Evolutionary conservation across 2,329 filamentous ascomycete genomes (phyloP).

Genomic region (Aspergillus ochraceus): DNA sequence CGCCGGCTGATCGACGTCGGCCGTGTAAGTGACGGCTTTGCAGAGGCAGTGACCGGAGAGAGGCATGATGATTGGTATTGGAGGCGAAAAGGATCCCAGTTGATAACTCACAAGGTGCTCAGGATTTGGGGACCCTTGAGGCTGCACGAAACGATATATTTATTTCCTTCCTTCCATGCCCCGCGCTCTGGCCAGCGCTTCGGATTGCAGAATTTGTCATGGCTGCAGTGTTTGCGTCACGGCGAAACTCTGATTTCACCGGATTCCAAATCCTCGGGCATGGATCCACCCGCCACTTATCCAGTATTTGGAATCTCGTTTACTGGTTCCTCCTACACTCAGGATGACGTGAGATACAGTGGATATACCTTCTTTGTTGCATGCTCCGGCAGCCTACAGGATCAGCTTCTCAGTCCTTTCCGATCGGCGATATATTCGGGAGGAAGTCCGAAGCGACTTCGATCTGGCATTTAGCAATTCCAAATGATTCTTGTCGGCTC

Average conservation of each 20-base stretch:
- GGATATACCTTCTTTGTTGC: background rate
- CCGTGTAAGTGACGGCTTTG: slow-evolving; percentile 69
- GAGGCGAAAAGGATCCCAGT: slow-evolving; percentile 49
- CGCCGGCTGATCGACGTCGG: slow-evolving; percentile 44
- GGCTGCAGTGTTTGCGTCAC: background rate
- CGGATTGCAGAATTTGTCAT: background rate
- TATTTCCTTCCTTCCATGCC: slow-evolving; percentile 8
- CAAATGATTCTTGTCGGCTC: background rate
- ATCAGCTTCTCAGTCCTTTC: background rate
- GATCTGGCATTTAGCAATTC: background rate
- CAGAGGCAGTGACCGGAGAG: slow-evolving; percentile 70
- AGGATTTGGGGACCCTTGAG: slow-evolving; percentile 24
- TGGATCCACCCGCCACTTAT: background rate
- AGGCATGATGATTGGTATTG: slow-evolving; percentile 50
- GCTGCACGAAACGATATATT: slow-evolving; percentile 22
- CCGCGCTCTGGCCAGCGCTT: background rate
- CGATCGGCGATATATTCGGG: background rate
- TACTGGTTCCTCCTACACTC: background rate
- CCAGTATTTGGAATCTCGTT: background rate
- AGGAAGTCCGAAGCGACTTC: background rate
- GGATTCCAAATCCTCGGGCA: background rate
- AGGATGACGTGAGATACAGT: background rate
- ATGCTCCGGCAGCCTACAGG: background rate
- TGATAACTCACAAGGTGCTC: slow-evolving; percentile 25
- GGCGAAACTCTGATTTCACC: background rate